Evolutionary conservation across 2,329 filamentous ascomycete species (phyloP), one percentile per base, ranked within the genome.

Genomic region (Alternaria viburni): DNA sequence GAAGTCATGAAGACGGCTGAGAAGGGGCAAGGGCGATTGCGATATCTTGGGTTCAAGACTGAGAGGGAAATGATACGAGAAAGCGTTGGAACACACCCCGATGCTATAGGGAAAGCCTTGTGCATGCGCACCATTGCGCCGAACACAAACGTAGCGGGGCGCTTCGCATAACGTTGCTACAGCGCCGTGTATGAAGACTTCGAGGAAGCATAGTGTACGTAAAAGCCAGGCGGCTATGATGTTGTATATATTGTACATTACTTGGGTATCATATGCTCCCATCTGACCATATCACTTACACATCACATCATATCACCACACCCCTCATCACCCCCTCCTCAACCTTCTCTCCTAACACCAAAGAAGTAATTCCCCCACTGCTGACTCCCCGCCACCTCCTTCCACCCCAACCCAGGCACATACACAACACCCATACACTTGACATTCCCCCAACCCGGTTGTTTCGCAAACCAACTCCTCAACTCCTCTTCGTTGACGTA

Each of bases 321-420:
- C 12, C 47, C 6, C 11, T 9, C 11, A 15, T 46, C 19, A 50
- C 19, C 6, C 9, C 32, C 4, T 41, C 32, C 17, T 56, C 59
- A 65, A 63, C 36, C 21, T 49, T 59, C 71, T 77, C 84, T 90
- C 81, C 90, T 88, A 46, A 97, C 89, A 9, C 88, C 96, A 79
- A 97, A 97, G 80, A 99, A 98, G 82, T 98, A 99, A 80, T 99
- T 99, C 10, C 95, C 95, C 75, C 93, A 88, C 75, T 88, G 89
- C 83, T 98, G 95, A 73, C 93, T 91, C 3, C 93, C 92, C 23
- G 82, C 79, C 5, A 97, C 89, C 78, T 93, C 88, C 81, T 87
- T 93, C 96, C 96, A 98, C 4, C 96, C 96, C 47, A 97, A 61
- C 0, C 93, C 93, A 0, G 96, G 96, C 58, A 98, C 86, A 83